Evolutionary conservation across 441 rosid species (phyloP), one percentile per base, ranked within the genome.

Genomic region (Geranium incanum): DNA sequence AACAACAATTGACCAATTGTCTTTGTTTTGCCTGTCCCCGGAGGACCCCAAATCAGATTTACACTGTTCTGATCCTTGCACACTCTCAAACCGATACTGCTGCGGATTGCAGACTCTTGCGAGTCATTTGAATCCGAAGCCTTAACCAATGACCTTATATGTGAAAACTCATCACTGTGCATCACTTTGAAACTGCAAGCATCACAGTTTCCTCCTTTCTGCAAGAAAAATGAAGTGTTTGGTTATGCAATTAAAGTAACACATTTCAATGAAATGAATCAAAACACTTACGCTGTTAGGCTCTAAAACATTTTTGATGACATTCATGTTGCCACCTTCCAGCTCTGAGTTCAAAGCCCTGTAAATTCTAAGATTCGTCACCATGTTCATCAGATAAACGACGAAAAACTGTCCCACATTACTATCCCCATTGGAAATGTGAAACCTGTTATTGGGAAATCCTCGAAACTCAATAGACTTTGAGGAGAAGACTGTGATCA

Each of bases 31-130:
- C 90, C 90, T 0, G 90, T 88, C 23, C 93, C 93, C 0, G 93
- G 93, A 0, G 93, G 93, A 3, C 93, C 93, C 90, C 89, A 85
- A 11, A 86, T 79, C 6, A 86, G 86, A 71, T 85, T 72, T 52
- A 85, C 82, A 36, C 12, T 38, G 0, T 67, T 43, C 62, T 28
- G 59, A 66, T 75, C 70, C 66, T 23, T 3, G 59, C 71, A 66
- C 0, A 5, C 1, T 5, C 21, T 38, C 57, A 21, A 52, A 5
- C 5, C 8, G 9, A 75, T 57, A 67, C 73, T 65, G 19, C 70
- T 33, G 3, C 3, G 41, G 6, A 70, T 52, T n/a, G 69, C 70
- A 12, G 70, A 6, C 3, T 5, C 38, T 19, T 75, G 78, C 13
- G 64, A 70, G 5, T 55, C 59, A 60, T 75, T 67, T 7, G 70